These are phyloP conservation scores for Fusarium continuum DNA, from an alignment of 2,329 filamentous ascomycete genomes.

Conservation along the genomic window DNA sequence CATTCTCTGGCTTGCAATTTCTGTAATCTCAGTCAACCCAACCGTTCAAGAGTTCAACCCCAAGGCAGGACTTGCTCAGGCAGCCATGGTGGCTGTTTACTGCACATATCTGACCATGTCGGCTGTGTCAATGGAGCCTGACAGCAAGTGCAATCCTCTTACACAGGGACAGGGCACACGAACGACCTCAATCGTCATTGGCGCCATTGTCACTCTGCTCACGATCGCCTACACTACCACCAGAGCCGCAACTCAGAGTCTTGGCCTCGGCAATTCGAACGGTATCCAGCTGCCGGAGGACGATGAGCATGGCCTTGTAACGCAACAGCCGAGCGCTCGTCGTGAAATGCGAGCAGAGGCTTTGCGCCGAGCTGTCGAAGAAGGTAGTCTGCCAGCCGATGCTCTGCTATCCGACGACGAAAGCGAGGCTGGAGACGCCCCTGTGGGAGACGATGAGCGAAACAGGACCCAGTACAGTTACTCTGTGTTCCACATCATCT, in stretches of 20 bases:
- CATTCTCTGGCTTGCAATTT: conserved; percentile 81
- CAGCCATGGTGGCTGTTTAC: conserved; percentile 96
- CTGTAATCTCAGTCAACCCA: conserved; percentile 87
- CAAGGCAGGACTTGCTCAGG: conserved; percentile 94
- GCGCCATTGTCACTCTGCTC: conserved; percentile 94
- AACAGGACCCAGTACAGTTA: conserved; percentile 95
- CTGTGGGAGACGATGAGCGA: conserved; percentile 86
- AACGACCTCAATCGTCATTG: conserved; percentile 89
- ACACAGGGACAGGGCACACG: conserved; percentile 85
- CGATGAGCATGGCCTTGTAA: conserved; percentile 89
- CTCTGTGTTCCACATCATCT: conserved; percentile 94
- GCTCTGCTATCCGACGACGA: conserved; percentile 81
- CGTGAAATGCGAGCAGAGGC: conserved; percentile 94
- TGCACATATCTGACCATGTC: conserved; percentile 99
- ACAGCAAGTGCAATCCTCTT: conserved; percentile 94
- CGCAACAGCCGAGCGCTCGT: conserved; percentile 80
- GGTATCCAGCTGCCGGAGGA: conserved; percentile 70
- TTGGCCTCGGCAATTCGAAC: conserved; percentile 68
- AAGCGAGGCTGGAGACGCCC: conserved; percentile 69
- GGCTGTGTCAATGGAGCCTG: conserved; percentile 97
- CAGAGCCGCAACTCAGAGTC: conserved; percentile 89
- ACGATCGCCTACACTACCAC: conserved; percentile 98
- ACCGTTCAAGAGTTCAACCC: conserved; percentile 90
- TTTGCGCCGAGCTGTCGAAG: conserved; percentile 89
- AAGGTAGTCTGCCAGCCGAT: conserved; percentile 89